These are phyloP conservation scores for Solanum chacoense DNA, from an alignment of 305 asterid genomes.

Conservation along the genomic window DNA sequence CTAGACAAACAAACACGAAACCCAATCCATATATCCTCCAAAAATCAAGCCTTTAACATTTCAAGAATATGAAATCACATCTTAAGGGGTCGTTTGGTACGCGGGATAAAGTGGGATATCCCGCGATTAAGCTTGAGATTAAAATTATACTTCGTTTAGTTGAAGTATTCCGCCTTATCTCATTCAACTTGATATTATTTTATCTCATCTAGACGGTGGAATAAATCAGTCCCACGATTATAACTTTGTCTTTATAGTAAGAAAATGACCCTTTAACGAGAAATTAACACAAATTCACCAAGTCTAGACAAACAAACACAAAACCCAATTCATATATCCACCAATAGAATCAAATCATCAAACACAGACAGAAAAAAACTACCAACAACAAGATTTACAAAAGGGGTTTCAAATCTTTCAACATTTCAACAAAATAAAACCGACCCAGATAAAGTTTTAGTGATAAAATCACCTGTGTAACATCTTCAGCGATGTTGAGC, in stretches of 20 bases:
- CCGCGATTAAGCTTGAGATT: not conserved
- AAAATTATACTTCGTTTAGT: not conserved
- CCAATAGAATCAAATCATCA: not conserved
- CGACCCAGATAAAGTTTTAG: not conserved
- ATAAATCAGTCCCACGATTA: not conserved
- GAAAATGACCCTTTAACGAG: not conserved
- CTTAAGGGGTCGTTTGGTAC: not conserved
- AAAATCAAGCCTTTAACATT: not conserved
- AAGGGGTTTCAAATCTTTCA: not conserved
- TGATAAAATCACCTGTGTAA: slow-evolving; percentile 53
- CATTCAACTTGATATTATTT: not conserved
- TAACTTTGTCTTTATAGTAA: not conserved
- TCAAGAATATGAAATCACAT: not conserved
- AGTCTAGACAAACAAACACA: not conserved
- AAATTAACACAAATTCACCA: not conserved
- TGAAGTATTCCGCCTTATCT: not conserved
- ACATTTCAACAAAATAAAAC: not conserved
- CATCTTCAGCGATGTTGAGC: slow-evolving; percentile 91
- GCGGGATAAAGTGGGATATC: not conserved
- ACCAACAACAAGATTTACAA: not conserved
- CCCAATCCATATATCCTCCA: not conserved
- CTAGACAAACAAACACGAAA: not conserved
- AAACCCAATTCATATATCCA: not conserved
- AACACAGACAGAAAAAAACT: not conserved
- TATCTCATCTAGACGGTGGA: not conserved